Evolutionary conservation across 75 land plant genomes (phyloP).

Genomic region (Cupressus sempervirens): DNA sequence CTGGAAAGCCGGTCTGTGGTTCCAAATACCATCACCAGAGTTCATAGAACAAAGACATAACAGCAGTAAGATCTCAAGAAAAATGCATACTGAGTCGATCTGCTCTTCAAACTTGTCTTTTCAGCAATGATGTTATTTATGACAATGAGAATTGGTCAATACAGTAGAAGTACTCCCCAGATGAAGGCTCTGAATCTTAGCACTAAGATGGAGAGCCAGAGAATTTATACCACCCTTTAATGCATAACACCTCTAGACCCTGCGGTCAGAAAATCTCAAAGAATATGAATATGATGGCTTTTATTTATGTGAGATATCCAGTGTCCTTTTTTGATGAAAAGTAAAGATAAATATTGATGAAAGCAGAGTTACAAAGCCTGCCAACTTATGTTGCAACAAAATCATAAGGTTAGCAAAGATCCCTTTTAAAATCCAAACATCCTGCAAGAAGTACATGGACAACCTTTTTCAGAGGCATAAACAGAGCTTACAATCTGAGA

Average conservation of each 20-base stretch:
- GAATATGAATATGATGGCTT: background rate
- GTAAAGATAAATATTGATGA: too few species aligned
- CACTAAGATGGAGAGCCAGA: background rate
- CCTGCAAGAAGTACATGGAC: too few species aligned
- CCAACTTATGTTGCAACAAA: too few species aligned
- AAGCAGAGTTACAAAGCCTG: too few species aligned
- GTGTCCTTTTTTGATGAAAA: background rate
- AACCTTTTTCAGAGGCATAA: too few species aligned
- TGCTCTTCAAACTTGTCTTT: background rate
- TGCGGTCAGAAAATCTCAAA: background rate
- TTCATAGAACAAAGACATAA: background rate
- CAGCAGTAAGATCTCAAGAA: background rate
- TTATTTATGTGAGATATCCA: background rate
- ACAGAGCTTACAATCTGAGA: too few species aligned
- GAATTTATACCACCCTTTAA: background rate
- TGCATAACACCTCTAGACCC: background rate
- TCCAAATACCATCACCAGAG: background rate
- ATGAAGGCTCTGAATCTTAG: background rate
- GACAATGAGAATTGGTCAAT: background rate
- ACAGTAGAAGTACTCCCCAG: background rate
- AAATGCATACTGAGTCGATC: background rate
- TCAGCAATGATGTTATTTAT: background rate
- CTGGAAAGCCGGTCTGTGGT: background rate
- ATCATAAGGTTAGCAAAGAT: too few species aligned
- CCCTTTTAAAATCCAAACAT: too few species aligned